A percentile compares a stretch with the other conserved stretches of the same genome.
Conservation (phyloP, 2,329 filamentous ascomycete species). For the Scedosporium dehoogii region DNA sequence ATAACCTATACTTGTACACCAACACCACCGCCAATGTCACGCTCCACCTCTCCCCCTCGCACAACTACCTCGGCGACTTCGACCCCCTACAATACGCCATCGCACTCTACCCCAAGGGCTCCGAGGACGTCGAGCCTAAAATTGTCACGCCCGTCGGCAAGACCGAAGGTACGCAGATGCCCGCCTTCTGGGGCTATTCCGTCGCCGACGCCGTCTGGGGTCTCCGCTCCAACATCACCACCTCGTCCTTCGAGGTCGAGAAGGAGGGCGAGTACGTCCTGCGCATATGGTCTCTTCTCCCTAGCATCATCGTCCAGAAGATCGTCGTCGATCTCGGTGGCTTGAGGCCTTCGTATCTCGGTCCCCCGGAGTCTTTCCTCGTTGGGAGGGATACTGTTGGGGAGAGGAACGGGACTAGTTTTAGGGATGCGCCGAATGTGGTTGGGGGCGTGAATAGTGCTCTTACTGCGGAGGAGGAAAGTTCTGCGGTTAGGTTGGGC, state of each 20-base stretch:
- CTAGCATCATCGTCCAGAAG: conserved; percentile 45
- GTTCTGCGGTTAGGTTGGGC: neutral
- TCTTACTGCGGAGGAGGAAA: neutral
- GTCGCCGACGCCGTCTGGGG: conserved; percentile 39
- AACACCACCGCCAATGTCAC: conserved; percentile 31
- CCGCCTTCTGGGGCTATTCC: conserved; percentile 29
- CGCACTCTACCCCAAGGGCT: conserved; percentile 29
- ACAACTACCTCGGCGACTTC: conserved; percentile 41
- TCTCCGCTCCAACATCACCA: conserved; percentile 31
- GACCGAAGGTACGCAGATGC: conserved; percentile 30
- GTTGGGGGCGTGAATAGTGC: conserved; percentile 2
- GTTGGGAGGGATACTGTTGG: conserved; percentile 29
- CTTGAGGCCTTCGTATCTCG: conserved; percentile 42
- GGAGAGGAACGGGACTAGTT: conserved; percentile 26
- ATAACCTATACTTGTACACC: conserved; percentile 52
- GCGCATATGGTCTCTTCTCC: conserved; percentile 40
- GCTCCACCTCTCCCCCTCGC: conserved; percentile 40
- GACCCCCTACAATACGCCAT: conserved; percentile 42
- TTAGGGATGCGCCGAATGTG: conserved; percentile 12
- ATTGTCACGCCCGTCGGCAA: conserved; percentile 30
- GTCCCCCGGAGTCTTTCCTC: conserved; percentile 45
- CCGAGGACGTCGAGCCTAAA: conserved; percentile 19
- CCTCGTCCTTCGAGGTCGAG: conserved; percentile 29
- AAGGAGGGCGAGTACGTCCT: conserved; percentile 36
- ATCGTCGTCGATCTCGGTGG: conserved; percentile 46